phyloP scores from a whole-genome alignment of 2,329 filamentous ascomycete genomes.

The Colletotrichum sp. region DNA sequence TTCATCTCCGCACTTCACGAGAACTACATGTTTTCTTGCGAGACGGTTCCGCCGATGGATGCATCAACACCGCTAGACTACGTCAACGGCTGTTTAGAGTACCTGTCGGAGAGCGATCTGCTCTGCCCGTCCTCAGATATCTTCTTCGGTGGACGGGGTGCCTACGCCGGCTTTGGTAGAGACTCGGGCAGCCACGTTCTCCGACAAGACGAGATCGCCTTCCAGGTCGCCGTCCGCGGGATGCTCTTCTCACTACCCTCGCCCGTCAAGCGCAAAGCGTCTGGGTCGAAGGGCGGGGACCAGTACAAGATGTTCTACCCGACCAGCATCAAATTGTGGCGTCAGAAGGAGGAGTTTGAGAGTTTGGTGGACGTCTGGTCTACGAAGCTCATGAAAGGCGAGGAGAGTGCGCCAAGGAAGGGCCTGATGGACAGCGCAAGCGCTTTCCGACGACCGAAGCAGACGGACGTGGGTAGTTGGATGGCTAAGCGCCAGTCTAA shows the following conservation, averaged over 20 bases:
- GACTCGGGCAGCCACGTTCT: conserved; percentile 74
- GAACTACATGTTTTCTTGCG: conserved; percentile 89
- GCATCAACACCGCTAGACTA: conserved; percentile 72
- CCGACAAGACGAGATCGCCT: conserved; percentile 92
- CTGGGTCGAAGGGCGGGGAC: conserved; percentile 56
- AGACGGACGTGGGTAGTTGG: conserved; percentile 28
- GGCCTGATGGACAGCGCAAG: conserved; percentile 50
- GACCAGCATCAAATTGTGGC: conserved; percentile 82
- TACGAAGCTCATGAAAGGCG: conserved; percentile 62
- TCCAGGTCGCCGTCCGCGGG: conserved; percentile 88
- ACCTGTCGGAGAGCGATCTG: conserved; percentile 86
- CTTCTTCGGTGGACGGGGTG: conserved; percentile 68
- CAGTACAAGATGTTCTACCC: conserved; percentile 94
- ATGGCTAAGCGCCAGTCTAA: conserved; percentile 23
- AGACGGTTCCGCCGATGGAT: conserved; percentile 54
- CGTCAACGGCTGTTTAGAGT: conserved; percentile 84
- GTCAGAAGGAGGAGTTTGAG: conserved; percentile 81
- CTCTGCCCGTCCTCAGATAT: conserved; percentile 75
- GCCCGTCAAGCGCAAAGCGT: conserved; percentile 77
- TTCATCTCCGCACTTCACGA: conserved; percentile 92
- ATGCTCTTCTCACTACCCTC: conserved; percentile 83
- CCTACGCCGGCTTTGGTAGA: conserved; percentile 52
- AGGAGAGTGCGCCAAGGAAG: conserved; percentile 40
- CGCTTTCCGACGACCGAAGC: conserved; percentile 51
- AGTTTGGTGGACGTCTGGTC: conserved; percentile 75